Conservation (phyloP, 2,329 filamentous ascomycete genomes). For the Leptographium galeiforme region DNA sequence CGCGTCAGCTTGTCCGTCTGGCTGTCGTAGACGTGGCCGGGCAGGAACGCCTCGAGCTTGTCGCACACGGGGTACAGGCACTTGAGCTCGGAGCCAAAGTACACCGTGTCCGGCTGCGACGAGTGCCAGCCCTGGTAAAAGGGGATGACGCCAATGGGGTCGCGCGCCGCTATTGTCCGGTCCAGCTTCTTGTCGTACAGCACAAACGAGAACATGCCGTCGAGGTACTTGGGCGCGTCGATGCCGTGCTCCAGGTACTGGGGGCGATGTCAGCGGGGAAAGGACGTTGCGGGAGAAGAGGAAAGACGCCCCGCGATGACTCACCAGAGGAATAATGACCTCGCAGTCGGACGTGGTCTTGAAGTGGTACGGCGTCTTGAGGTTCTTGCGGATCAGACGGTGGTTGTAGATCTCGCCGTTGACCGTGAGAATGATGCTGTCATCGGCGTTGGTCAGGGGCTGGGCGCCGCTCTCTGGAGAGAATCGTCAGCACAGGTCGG, state of each 20-base stretch:
- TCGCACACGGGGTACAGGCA: conserved; percentile 88
- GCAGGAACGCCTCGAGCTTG: conserved; percentile 86
- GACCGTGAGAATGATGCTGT: conserved; percentile 79
- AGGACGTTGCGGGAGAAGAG: too few relatives aligned
- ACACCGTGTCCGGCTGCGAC: conserved; percentile 68
- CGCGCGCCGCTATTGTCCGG: conserved; percentile 82
- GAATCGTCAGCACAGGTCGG: conserved; percentile 14
- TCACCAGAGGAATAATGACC: conserved; percentile 91
- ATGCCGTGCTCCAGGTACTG: conserved; percentile 87
- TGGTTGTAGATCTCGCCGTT: conserved; percentile 99
- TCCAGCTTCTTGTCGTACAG: conserved; percentile 92
- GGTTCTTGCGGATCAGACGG: conserved; percentile 75
- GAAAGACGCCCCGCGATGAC: conserved; percentile 20
- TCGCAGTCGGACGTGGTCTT: conserved; percentile 98
- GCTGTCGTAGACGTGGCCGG: conserved; percentile 92
- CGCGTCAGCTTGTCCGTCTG: conserved; percentile 71
- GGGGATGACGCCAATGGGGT: conserved; percentile 93
- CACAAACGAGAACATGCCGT: conserved; percentile 99
- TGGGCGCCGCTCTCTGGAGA: conserved; percentile 78
- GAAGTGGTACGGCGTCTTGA: conserved; percentile 82
- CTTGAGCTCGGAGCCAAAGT: conserved; percentile 96
- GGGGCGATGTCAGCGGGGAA: neutral
- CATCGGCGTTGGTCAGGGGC: conserved; percentile 85
- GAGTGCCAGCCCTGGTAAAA: conserved; percentile 93
- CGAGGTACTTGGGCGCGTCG: conserved; percentile 83